Evolutionary conservation across 2,329 filamentous ascomycete species (phyloP).

Genomic region (Calonectria hongkongensis): DNA sequence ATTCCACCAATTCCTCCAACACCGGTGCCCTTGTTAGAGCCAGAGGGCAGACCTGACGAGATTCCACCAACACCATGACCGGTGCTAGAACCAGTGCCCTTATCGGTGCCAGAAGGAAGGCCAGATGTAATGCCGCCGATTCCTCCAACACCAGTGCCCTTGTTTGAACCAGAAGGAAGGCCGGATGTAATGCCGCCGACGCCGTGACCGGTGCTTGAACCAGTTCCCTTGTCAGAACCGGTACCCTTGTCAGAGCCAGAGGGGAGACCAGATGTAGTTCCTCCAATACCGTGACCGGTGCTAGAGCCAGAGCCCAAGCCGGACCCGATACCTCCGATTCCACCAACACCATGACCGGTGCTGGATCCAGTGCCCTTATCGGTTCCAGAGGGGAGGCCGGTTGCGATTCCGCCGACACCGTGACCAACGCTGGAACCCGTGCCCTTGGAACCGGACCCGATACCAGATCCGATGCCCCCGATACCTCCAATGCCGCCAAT

Average conservation of each 20-base stretch:
- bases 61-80: neutral
- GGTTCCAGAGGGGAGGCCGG: neutral
- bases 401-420: neutral
- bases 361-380: neutral
- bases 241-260: neutral
- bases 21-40: neutral
- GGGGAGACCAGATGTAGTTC: neutral
- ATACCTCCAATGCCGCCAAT: neutral
- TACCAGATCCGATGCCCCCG: neutral
- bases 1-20: neutral
- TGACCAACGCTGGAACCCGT: neutral
- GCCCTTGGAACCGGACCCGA: neutral
- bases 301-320: neutral
- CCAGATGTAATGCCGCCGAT: neutral
- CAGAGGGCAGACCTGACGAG: neutral
- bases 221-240: neutral
- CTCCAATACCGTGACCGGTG: neutral
- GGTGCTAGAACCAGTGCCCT: neutral
- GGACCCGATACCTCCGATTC: neutral
- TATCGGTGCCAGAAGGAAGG: too few relatives aligned
- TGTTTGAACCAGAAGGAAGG: neutral
- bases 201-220: neutral
- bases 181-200: neutral
- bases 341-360: neutral
- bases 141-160: constrained; percentile 9